A percentile compares a stretch with the other conserved stretches of the same genome.
phyloP scores from a whole-genome alignment of 1,284 basidiomycete genomes.

The Pholiota adiposa region DNA sequence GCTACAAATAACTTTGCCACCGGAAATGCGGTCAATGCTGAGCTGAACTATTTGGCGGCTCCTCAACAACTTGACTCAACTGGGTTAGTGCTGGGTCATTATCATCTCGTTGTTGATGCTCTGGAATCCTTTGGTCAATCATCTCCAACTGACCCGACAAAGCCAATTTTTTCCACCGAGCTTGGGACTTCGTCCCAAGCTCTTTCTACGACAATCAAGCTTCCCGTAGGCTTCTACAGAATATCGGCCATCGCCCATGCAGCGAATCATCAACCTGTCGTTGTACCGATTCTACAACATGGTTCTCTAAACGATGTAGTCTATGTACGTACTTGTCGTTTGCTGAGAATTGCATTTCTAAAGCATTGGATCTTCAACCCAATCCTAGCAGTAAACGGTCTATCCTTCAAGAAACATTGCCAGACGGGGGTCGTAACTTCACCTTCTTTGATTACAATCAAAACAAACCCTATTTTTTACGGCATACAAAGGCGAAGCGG shows the following conservation, averaged over 20 bases:
- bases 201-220: background rate
- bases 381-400: background rate
- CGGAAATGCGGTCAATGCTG: slow-evolving; percentile 58
- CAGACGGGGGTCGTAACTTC: background rate
- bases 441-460: background rate
- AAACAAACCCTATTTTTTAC: background rate
- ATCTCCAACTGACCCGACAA: slow-evolving; percentile 1
- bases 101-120: background rate
- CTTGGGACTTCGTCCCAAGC: background rate
- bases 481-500: background rate
- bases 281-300: background rate
- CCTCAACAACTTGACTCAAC: slow-evolving; percentile 54
- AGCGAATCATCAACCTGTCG: background rate
- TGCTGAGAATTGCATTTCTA: background rate
- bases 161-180: background rate
- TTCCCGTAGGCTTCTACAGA: background rate
- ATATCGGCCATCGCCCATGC: background rate
- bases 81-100: background rate
- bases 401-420: background rate
- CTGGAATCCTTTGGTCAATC: background rate
- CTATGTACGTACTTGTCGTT: background rate
- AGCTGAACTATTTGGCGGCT: slow-evolving; percentile 58
- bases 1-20: slow-evolving; percentile 51
- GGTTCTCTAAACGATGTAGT: slow-evolving; percentile 1
- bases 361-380: background rate